Percentiles rank a stretch among this genome's conserved stretches.
These are phyloP conservation scores for Phaeodactylum tricornutum DNA, from an alignment of 108 stramenopile genomes.

Conservation along the genomic window DNA sequence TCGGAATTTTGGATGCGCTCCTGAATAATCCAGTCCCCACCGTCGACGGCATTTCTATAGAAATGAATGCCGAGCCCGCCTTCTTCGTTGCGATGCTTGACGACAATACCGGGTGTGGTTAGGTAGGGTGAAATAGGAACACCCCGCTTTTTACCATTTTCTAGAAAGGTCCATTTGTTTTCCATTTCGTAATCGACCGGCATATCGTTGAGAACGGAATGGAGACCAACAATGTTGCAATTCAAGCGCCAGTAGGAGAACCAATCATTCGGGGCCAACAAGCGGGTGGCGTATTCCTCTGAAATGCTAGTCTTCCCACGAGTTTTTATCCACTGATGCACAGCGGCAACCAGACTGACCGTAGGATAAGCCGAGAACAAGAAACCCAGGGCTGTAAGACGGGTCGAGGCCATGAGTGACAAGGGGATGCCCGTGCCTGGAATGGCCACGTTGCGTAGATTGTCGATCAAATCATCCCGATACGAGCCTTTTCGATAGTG, in stretches of 20 bases:
- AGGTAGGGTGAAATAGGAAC: conserved; percentile 91
- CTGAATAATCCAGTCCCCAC: conserved; percentile 99
- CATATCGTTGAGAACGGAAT: conserved; percentile 76
- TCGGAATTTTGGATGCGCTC: conserved; percentile 69
- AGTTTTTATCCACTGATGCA: conserved; percentile 49
- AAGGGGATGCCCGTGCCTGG: conserved; percentile 94
- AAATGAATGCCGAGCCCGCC: conserved; percentile 96
- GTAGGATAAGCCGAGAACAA: conserved; percentile 69
- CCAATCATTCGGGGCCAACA: conserved; percentile 94
- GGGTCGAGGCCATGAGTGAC: conserved; percentile 40
- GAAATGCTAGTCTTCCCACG: conserved; percentile 33
- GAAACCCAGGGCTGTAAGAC: conserved; percentile 34
- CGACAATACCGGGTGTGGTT: conserved; percentile 75
- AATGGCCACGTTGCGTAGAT: conserved; percentile 94
- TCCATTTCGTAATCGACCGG: conserved; percentile 83
- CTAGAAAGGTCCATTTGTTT: conserved; percentile 96
- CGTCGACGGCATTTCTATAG: conserved; percentile 86
- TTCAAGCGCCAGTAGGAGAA: conserved; percentile 95
- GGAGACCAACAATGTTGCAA: conserved; percentile 86
- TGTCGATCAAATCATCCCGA: conserved; percentile 80
- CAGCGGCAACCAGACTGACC: conserved; percentile 53
- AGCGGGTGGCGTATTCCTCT: conserved; percentile 68
- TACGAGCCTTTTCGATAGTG: conserved; percentile 91
- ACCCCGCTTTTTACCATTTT: conserved; percentile 54
- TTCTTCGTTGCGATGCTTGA: conserved; percentile 96